phyloP scores from a whole-genome alignment of 805 yeast species.

The Yamadazyma ubonensis region DNA sequence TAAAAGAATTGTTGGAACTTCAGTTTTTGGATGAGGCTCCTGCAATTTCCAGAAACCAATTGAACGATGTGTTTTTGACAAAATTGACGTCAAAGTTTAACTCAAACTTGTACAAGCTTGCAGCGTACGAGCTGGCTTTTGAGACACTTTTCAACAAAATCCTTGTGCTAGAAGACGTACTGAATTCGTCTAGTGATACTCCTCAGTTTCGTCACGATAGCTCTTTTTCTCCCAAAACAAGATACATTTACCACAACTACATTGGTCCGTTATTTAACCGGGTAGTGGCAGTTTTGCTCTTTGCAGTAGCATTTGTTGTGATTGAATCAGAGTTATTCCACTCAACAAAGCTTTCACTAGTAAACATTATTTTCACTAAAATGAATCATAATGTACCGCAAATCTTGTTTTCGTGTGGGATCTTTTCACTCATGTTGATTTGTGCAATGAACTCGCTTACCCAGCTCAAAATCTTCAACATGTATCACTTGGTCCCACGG shows the following conservation, averaged over 20 bases:
- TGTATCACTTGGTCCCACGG: slow-evolving; percentile 70
- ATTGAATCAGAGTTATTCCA: slow-evolving; percentile 76
- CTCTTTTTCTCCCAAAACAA: slow-evolving; percentile 39
- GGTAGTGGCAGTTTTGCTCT: slow-evolving; percentile 42
- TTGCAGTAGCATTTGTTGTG: slow-evolving; percentile 48
- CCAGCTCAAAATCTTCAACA: slow-evolving; percentile 65
- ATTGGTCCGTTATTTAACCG: slow-evolving; percentile 48
- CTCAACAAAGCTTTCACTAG: slow-evolving; percentile 61
- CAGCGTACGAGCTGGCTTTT: slow-evolving; percentile 60
- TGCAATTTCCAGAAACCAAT: slow-evolving; percentile 28
- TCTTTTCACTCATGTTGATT: slow-evolving; percentile 65
- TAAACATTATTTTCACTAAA: slow-evolving; percentile 47
- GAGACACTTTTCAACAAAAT: slow-evolving; percentile 48
- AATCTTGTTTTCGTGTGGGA: slow-evolving; percentile 40
- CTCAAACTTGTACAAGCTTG: slow-evolving; percentile 48
- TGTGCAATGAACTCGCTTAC: slow-evolving; percentile 66
- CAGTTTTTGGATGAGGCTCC: slow-evolving; percentile 19
- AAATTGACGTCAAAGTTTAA: slow-evolving; percentile 53
- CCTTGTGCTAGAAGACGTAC: slow-evolving; percentile 55
- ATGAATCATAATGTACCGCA: slow-evolving; percentile 29
- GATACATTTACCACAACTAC: slow-evolving; percentile 41
- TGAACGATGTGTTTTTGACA: slow-evolving; percentile 46
- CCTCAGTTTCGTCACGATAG: slow-evolving; percentile 23
- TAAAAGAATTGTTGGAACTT: slow-evolving; percentile 32
- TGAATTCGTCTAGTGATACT: slow-evolving; percentile 37